Conservation (phyloP, 2,329 filamentous ascomycete species). For the Aureobasidium lini region DNA sequence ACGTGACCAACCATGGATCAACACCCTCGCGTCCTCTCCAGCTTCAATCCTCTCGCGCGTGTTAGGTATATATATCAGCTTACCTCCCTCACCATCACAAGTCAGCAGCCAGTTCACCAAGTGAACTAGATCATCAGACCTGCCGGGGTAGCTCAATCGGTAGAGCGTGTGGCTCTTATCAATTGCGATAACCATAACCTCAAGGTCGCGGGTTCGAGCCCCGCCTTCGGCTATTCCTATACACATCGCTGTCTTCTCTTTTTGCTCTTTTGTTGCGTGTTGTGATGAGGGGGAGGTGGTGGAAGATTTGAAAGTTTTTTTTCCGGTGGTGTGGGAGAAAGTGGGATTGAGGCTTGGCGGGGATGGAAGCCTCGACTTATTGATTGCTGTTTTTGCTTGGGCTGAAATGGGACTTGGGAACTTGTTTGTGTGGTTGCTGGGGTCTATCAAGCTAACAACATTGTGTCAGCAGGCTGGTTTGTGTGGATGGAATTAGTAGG, state of each 20-base stretch:
- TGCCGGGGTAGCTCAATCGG: conserved; percentile 43
- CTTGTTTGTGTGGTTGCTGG: too few species aligned
- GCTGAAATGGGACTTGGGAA: too few species aligned
- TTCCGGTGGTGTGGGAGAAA: neutral
- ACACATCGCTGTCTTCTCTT: neutral
- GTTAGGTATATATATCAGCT: neutral
- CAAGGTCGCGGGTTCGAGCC: conserved; percentile 12
- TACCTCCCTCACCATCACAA: neutral
- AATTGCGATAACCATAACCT: neutral
- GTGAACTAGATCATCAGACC: conserved; percentile 6
- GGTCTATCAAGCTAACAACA: too few species aligned
- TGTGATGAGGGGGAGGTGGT: neutral
- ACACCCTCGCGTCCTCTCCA: too few species aligned
- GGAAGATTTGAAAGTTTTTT: neutral
- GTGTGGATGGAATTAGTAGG: too few species aligned
- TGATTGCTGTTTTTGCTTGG: too few species aligned
- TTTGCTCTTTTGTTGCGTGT: neutral
- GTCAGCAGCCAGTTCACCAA: conserved; percentile 4
- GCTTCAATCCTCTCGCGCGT: too few species aligned
- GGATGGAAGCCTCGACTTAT: too few species aligned
- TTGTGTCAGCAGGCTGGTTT: too few species aligned
- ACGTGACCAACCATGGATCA: too few species aligned
- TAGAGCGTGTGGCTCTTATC: conserved; percentile 41
- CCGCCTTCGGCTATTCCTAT: conserved; percentile 12
- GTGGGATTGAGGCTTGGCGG: neutral